Evolutionary conservation across 805 yeast species (phyloP).

Genomic region (Kuraishia cidri): DNA sequence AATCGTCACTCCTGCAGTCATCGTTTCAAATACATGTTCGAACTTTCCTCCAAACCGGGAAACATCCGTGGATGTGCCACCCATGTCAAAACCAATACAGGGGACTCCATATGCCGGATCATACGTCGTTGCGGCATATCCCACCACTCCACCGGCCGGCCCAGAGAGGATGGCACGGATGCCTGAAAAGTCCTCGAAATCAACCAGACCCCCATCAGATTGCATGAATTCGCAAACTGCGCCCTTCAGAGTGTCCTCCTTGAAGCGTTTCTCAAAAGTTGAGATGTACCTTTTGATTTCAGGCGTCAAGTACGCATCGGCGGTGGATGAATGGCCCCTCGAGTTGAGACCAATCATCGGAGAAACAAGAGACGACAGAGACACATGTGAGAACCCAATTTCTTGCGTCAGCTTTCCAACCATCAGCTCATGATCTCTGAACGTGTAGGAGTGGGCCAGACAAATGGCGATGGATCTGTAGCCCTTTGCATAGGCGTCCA

Average conservation of each 20-base stretch:
- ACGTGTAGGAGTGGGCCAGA: slow-evolving; percentile 25
- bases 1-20: slow-evolving; percentile 76
- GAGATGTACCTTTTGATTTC: slow-evolving; percentile 57
- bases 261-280: slow-evolving; percentile 55
- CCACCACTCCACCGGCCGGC: slow-evolving; percentile 98
- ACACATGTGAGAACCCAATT: slow-evolving; percentile 61
- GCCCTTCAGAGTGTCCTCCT: slow-evolving; percentile 46
- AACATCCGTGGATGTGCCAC: slow-evolving; percentile 86
- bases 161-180: slow-evolving; percentile 85
- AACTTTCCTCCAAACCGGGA: slow-evolving; percentile 64
- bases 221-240: slow-evolving; percentile 64
- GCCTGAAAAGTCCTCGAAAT: slow-evolving; percentile 79
- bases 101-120: slow-evolving; percentile 46
- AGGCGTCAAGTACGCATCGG: slow-evolving; percentile 81
- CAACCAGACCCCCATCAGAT: slow-evolving; percentile 91
- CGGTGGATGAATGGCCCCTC: slow-evolving; percentile 69
- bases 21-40: slow-evolving; percentile 77
- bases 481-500: slow-evolving; percentile 12
- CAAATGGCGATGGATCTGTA: slow-evolving; percentile 23
- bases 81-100: slow-evolving; percentile 81
- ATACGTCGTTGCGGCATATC: slow-evolving; percentile 79
- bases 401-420: slow-evolving; percentile 52
- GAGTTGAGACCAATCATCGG: slow-evolving; percentile 77
- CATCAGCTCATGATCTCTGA: slow-evolving; percentile 27
- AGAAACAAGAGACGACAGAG: slow-evolving; percentile 58